Conservation (phyloP, 73 alveolate species). For the Paraurostyla sp. region DNA sequence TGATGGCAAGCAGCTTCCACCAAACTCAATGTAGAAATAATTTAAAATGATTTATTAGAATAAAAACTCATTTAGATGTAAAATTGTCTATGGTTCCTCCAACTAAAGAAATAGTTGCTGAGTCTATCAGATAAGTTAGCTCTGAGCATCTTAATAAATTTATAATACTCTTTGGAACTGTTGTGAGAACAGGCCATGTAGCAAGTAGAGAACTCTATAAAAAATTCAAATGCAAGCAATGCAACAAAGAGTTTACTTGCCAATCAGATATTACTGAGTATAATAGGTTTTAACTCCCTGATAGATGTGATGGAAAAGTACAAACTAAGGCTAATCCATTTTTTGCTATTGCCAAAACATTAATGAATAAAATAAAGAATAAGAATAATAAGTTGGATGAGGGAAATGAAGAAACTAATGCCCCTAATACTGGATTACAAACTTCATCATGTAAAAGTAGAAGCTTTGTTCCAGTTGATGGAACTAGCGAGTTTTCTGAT, state of each 20-base stretch:
- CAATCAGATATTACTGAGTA: constrained; percentile 60
- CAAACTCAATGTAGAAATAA: constrained; percentile 26
- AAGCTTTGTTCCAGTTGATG: constrained; percentile 40
- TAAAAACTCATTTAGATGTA: constrained; percentile 54
- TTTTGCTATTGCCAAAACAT: constrained; percentile 47
- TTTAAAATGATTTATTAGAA: not conserved
- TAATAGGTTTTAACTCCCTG: constrained; percentile 70
- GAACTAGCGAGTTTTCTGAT: constrained; percentile 63
- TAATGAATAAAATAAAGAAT: constrained; percentile 24
- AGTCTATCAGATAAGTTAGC: constrained; percentile 56
- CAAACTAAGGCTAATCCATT: constrained; percentile 60
- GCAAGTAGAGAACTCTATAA: constrained; percentile 60
- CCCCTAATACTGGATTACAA: not conserved
- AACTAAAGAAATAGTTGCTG: constrained; percentile 59
- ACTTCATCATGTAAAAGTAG: constrained; percentile 11
- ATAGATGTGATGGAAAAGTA: constrained; percentile 61
- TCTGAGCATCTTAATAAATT: constrained; percentile 55
- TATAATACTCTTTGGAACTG: constrained; percentile 66
- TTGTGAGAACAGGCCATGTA: constrained; percentile 64
- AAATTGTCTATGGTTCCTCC: constrained; percentile 68
- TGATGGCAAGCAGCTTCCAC: constrained; percentile 4
- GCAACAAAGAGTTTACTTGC: constrained; percentile 45
- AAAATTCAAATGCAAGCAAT: constrained; percentile 62
- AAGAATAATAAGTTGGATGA: constrained; percentile 10
- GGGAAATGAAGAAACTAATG: constrained; percentile 1